phyloP scores from a whole-genome alignment of 2,329 filamentous ascomycete genomes.

The Passalora sequoiae region DNA sequence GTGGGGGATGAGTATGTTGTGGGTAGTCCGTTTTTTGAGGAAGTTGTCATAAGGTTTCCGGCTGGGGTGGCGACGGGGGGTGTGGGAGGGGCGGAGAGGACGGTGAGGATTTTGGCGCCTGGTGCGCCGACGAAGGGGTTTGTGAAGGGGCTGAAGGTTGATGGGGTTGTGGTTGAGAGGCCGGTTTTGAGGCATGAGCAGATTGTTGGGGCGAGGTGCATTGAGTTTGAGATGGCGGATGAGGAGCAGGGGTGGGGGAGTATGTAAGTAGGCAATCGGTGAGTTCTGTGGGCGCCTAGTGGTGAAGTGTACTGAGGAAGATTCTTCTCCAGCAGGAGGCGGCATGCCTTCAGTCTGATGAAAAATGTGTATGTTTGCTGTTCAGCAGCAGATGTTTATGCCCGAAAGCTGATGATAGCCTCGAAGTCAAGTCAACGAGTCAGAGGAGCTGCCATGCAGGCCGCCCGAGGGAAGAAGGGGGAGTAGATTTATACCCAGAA shows the following conservation, averaged over 20 bases:
- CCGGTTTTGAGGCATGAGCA: slow-evolving; percentile 40
- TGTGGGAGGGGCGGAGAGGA: slow-evolving; percentile 21
- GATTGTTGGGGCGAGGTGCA: slow-evolving; percentile 37
- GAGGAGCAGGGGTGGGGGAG: slow-evolving; percentile 35
- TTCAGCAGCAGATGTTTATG: no score
- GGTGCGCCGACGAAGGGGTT: slow-evolving; percentile 40
- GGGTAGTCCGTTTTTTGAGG: slow-evolving; percentile 46
- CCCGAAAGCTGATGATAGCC: no score
- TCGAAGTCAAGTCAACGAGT: no score
- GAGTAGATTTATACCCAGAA: no score
- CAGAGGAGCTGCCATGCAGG: no score
- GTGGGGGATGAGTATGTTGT: slow-evolving; percentile 45
- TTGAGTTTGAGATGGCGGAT: slow-evolving; percentile 46
- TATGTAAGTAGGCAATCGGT: no score
- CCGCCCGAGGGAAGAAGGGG: no score
- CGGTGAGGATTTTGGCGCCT: slow-evolving; percentile 39
- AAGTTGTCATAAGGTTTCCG: slow-evolving; percentile 38
- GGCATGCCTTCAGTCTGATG: no score
- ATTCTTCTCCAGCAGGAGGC: no score
- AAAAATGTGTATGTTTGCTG: no score
- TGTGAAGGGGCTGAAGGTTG: slow-evolving; percentile 39
- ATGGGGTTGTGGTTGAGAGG: slow-evolving; percentile 34
- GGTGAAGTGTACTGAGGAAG: no score
- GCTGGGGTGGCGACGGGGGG: slow-evolving; percentile 32
- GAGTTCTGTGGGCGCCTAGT: no score